Evolutionary conservation across 2,329 filamentous ascomycete species (phyloP), one percentile per base, ranked within the genome.

Genomic region (Trichoderma harzianum): DNA sequence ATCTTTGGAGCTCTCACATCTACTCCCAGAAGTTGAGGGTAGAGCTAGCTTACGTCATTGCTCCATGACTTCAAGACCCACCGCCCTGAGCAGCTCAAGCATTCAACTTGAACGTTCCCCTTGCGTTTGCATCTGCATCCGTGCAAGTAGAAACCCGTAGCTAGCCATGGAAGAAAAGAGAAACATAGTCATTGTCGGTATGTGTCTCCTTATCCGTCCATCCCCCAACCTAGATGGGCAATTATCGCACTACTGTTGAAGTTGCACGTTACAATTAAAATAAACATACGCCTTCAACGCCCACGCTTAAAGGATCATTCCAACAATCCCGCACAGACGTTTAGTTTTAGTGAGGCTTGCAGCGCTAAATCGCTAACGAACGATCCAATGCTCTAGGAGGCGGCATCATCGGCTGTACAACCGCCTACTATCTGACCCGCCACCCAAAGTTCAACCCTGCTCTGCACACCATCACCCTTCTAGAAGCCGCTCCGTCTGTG

Each of bases 391-490:
- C 36, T 70, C 3, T 73, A 94, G 94, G 95, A 76, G 95, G 94
- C 76, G 95, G 95, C 76, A 94, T 98, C 74, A 97, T 98, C 77
- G 96, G 96, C 78, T 92, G 90, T 80, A 96, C 93, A 64, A 94
- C 93, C 6, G 95, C 95, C 72, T 98, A 98, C 82, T 98, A 91
- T 79, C 86, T 98, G 57, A 96, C 94, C 2, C 91, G 93, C 74
- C 95, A 98, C 80, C 90, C 93, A 32, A 90, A 88, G 34, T 98
- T 93, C 83, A 87, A 96, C 79, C 90, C 91, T 55, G 82, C 87
- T 26, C 88, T 89, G 68, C 93, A 97, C 80, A 91, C 86, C 68
- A 91, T 98, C 77, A 97, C 93, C 1, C 86, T 99, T 34, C 86
- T 98, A 69, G 96, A 99, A 84, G 94, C 96, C 0, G 90, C 90